Evolutionary conservation across 805 yeast species (phyloP), one percentile per base, ranked within the genome.

Genomic region (Wickerhamiella sergipiensis): DNA sequence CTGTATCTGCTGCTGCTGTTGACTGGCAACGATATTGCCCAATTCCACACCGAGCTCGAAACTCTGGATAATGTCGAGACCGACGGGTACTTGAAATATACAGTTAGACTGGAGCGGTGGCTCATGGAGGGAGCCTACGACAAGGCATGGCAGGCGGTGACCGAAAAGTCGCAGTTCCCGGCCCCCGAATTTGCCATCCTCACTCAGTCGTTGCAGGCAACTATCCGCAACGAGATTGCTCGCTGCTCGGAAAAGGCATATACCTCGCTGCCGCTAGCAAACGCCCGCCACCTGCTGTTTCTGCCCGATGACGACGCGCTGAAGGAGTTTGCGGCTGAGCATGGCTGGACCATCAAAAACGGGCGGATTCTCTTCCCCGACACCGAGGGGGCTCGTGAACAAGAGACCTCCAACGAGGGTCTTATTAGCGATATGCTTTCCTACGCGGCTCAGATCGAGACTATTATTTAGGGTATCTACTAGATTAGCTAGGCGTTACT

Each of bases 101-200:
- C 97, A 22, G 81, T 90, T 50, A 80, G 81, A 58, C 79, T 92
- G 59, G 97, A 92, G 66, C 81, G 85, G 57, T 86, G 94, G 83
- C 77, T 92, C 57, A 87, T 90, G 83, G 97, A 92, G 69, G 98
- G 98, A 43, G 84, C 90, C 57, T 92, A 89, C 67, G 92, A 87
- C 66, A 85, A 85, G 67, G 90, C 89, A 45, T 85, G 92, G 83
- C 81, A 78, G 58, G 74, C 85, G 50, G 74, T 84, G 56, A 79
- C 81, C 49, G 76, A 78, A 53, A 71, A 72, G 50, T 59, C 69
- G 39, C 70, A 69, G 60, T 66, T 65, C 53, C 74, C 70, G 17
- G 79, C 81, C 57, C 77, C 80, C 52, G 97, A 92, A 65, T 89
- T 81, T 66, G 77, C 76, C 52, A 75, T 85, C 46, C 85, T 90